Evolutionary conservation across 169 alveolate species (phyloP), one percentile per base, ranked within the genome.

Genomic region (Plasmodium adleri): DNA sequence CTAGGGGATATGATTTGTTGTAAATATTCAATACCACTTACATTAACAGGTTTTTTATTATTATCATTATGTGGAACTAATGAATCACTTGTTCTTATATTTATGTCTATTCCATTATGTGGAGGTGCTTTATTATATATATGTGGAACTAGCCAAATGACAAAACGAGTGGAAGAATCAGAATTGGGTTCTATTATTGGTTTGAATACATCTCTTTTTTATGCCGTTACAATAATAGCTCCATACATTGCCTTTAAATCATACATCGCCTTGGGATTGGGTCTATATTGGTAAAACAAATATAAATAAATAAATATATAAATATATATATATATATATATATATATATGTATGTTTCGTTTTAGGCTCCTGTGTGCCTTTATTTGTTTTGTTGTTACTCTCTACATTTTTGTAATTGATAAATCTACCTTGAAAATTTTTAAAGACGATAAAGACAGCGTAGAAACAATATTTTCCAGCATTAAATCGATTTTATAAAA

Each of bases 131-230:
- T 78, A 47, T 22, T 78, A 78, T 78, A 78, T 59, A 78, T 78
- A 17, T 78, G 89, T 66, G 89, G 89, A 22, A 78, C 89, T 64
- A 78, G 89, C 49, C 89, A 78, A 78, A 78, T 78, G 89, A 78
- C 89, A 49, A 78, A 78, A 50, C 7, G 89, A 13, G 89, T 78
- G 0, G 89, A 78, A 2, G 78, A 78, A 52, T 78, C 89, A 13
- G 89, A 78, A 43, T 64, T 78, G n/a, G 89, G 89, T 9, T 64
- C 89, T 3, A 59, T 70, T 26, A 78, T 78, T 52, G 89, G 89
- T 28, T 32, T 78, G 28, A 78, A 78, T 39, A 78, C 89, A 4
- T 64, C 89, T 20, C 24, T 78, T 52, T 78, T 78, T 66, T 78
- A 78, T 15, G 89, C 89, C 7, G 71, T 78, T 59, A 78, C 89